phyloP scores from a whole-genome alignment of 2,329 filamentous ascomycete species.

The Hyphodiscus sp. region DNA sequence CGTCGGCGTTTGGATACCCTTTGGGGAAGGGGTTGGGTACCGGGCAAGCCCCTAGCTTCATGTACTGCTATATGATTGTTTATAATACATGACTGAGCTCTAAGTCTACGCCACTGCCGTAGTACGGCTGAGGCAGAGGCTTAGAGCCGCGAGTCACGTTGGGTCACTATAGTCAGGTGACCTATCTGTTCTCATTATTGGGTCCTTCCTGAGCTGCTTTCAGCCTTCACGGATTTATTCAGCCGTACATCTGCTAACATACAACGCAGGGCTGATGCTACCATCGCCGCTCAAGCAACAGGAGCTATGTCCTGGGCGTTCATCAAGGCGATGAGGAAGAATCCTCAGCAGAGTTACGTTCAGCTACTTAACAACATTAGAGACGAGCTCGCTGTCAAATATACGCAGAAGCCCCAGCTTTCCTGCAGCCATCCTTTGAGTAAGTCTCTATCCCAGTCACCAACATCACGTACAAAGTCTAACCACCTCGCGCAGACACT shows the following conservation, averaged over 20 bases:
- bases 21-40: constrained; percentile 9
- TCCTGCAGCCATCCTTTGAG: constrained; percentile 94
- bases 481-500: constrained; percentile 42
- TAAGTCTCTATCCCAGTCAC: constrained; percentile 35
- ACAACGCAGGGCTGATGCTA: constrained; percentile 70
- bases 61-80: constrained; percentile 14
- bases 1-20: constrained; percentile 20
- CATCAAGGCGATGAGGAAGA: constrained; percentile 83
- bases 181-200: not conserved
- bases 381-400: constrained; percentile 79
- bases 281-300: constrained; percentile 76
- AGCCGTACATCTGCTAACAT: constrained; percentile 14
- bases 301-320: constrained; percentile 99
- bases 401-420: constrained; percentile 90
- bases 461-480: not conserved
- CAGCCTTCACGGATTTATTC: not conserved
- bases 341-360: constrained; percentile 92
- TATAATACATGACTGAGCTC: constrained; percentile 16
- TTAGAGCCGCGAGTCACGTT: constrained; percentile 31
- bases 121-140: constrained; percentile 23
- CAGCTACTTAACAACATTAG: constrained; percentile 93
- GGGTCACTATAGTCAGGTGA: constrained; percentile 25
- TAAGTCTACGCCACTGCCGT: constrained; percentile 21
- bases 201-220: constrained; percentile 12
- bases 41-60: constrained; percentile 15